Evolutionary conservation across 805 yeast genomes (phyloP).

Genomic region (Myxozyma neotropica): DNA sequence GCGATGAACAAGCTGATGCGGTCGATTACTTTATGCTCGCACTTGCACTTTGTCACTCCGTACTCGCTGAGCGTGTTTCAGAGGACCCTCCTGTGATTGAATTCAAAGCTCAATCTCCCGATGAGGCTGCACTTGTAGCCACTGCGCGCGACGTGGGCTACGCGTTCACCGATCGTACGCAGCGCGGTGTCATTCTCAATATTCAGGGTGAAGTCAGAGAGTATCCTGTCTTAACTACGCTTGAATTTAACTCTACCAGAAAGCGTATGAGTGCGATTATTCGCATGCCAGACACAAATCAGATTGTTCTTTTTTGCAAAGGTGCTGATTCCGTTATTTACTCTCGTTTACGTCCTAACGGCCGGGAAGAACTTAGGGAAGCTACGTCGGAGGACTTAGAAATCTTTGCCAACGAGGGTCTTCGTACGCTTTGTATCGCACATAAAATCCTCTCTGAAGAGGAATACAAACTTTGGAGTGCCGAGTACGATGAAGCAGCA

Average conservation of each 20-base stretch:
- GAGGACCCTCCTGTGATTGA: slow-evolving; percentile 45
- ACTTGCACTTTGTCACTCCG: slow-evolving; percentile 75
- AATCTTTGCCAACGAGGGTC: slow-evolving; percentile 73
- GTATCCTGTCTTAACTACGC: slow-evolving; percentile 56
- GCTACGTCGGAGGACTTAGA: slow-evolving; percentile 67
- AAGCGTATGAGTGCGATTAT: slow-evolving; percentile 78
- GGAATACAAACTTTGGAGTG: slow-evolving; percentile 58
- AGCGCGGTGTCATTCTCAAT: slow-evolving; percentile 51
- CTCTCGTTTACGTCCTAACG: slow-evolving; percentile 47
- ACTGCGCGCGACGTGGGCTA: slow-evolving; percentile 75
- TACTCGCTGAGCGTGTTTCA: slow-evolving; percentile 60
- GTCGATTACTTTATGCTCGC: slow-evolving; percentile 64
- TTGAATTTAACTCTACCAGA: slow-evolving; percentile 70
- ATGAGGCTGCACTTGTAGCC: slow-evolving; percentile 78
- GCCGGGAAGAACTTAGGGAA: slow-evolving; percentile 51
- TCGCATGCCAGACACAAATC: slow-evolving; percentile 47
- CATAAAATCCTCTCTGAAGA: slow-evolving; percentile 52
- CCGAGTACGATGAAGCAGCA: slow-evolving; percentile 59
- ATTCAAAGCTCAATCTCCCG: slow-evolving; percentile 81
- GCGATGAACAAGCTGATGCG: slow-evolving; percentile 49
- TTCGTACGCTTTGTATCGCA: slow-evolving; percentile 75
- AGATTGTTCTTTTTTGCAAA: slow-evolving; percentile 56
- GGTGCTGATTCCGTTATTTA: slow-evolving; percentile 80
- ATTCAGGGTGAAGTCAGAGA: slow-evolving; percentile 51
- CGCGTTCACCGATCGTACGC: slow-evolving; percentile 57